Conservation (phyloP, 495 filamentous ascomycete genomes). For the Xylaria nigripes region DNA sequence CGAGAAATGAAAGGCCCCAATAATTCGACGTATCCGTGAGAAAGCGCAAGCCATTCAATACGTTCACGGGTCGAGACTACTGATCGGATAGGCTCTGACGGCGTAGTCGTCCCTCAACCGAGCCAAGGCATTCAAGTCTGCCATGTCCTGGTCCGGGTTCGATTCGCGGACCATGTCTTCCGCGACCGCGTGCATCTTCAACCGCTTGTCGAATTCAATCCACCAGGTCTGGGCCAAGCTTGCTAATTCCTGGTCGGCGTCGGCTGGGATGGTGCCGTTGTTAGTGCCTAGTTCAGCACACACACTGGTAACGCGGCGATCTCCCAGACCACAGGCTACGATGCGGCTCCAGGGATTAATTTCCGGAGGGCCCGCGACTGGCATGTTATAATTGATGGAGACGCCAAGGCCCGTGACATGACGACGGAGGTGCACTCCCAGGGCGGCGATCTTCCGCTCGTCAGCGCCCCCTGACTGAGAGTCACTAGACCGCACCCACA, state of each 20-base stretch:
- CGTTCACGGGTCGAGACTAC: background rate
- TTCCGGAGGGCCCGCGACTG: constrained; percentile 13
- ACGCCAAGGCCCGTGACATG: constrained; percentile 82
- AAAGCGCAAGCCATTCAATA: background rate
- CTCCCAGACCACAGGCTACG: constrained; percentile 77
- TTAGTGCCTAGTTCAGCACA: constrained; percentile 16
- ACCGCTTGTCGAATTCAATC: constrained; percentile 8
- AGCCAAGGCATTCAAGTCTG: background rate
- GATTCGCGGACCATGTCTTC: background rate
- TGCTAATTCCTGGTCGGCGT: background rate
- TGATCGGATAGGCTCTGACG: background rate
- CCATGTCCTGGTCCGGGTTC: background rate
- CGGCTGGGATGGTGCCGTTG: background rate
- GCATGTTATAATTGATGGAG: constrained; percentile 69
- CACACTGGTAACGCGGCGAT: constrained; percentile 66
- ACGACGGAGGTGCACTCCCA: constrained; percentile 81
- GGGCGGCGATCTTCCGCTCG: constrained; percentile 70
- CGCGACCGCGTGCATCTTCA: background rate
- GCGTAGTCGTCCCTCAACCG: background rate
- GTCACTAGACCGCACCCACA: constrained; percentile 54
- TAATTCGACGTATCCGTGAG: background rate
- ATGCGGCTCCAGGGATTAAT: constrained; percentile 52
- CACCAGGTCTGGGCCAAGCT: constrained; percentile 13
- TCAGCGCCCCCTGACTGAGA: background rate
- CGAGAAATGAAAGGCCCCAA: background rate